Percentiles rank a stretch among this genome's conserved stretches.
Conservation (phyloP, 805 yeast species). For the Spathaspora sp. region DNA sequence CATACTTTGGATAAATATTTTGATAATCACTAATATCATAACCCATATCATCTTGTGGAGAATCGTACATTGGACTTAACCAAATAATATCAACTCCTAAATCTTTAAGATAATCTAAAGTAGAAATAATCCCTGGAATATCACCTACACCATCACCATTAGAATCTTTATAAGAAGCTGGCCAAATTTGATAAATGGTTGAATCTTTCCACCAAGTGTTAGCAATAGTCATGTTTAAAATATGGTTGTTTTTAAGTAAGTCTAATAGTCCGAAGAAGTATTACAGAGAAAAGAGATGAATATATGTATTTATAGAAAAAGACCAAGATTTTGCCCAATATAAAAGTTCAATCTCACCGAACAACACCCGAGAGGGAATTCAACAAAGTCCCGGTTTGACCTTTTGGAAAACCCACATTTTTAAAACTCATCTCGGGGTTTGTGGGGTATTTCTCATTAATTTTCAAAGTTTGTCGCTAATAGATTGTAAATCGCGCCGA, state of each 20-base stretch:
- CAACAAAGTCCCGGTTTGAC: background rate
- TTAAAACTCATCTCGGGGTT: background rate
- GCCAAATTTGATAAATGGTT: slow-evolving; percentile 58
- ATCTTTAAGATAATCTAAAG: slow-evolving; percentile 47
- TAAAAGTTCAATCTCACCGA: background rate
- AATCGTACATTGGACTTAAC: slow-evolving; percentile 56
- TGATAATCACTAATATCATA: slow-evolving; percentile 57
- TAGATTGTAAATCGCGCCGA: background rate
- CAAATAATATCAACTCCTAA: slow-evolving; percentile 52
- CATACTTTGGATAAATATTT: slow-evolving; percentile 49
- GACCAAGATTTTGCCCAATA: background rate
- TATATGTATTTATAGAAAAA: background rate
- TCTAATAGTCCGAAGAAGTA: background rate
- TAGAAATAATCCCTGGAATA: slow-evolving; percentile 49
- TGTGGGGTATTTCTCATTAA: background rate
- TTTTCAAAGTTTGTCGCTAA: no score
- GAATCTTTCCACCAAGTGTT: slow-evolving; percentile 54
- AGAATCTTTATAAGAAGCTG: slow-evolving; percentile 57
- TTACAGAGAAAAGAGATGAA: background rate
- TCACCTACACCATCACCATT: slow-evolving; percentile 61
- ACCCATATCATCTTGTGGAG: slow-evolving; percentile 63
- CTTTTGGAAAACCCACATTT: background rate
- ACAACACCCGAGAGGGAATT: background rate
- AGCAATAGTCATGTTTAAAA: slow-evolving; percentile 6
- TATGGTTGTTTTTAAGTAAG: background rate